A percentile compares a stretch with the other conserved stretches of the same genome.
Conservation (phyloP, 495 filamentous ascomycete species). For the Aeminium ludgeri region DNA sequence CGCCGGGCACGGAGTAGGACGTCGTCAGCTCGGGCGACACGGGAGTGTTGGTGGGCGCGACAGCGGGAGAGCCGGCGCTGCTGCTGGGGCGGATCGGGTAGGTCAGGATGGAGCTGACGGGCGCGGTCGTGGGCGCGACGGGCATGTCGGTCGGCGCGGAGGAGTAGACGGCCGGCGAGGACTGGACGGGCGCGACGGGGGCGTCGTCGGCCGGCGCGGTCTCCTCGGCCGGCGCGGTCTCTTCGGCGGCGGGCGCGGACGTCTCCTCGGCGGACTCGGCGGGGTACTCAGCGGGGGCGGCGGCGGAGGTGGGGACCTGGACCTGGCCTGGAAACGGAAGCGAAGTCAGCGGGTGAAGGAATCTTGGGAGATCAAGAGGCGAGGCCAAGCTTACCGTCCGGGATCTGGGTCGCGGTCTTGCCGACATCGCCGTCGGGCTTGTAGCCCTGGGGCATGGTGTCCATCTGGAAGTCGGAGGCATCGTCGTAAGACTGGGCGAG, state of each 20-base stretch:
- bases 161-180: background rate
- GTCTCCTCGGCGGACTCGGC: background rate
- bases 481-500: background rate
- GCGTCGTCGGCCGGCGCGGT: too few species aligned
- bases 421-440: background rate
- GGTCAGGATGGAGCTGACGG: too few species aligned
- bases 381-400: constrained; percentile 1
- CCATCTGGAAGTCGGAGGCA: constrained; percentile 3
- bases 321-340: constrained; percentile 3
- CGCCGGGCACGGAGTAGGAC: background rate
- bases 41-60: too few species aligned
- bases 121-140: background rate
- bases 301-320: constrained; percentile 1
- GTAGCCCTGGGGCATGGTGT: constrained; percentile 1
- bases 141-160: background rate
- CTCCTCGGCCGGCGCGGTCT: constrained; percentile 1
- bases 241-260: background rate
- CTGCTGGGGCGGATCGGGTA: too few species aligned
- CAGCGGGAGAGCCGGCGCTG: too few species aligned
- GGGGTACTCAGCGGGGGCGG: background rate
- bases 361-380: background rate
- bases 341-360: background rate
- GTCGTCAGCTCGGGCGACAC: too few species aligned
- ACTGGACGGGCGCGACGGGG: constrained; percentile 1
- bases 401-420: constrained; percentile 5